Conservation (phyloP, 169 alveolate genomes). For the Ichthyophthirius multifiliis region DNA sequence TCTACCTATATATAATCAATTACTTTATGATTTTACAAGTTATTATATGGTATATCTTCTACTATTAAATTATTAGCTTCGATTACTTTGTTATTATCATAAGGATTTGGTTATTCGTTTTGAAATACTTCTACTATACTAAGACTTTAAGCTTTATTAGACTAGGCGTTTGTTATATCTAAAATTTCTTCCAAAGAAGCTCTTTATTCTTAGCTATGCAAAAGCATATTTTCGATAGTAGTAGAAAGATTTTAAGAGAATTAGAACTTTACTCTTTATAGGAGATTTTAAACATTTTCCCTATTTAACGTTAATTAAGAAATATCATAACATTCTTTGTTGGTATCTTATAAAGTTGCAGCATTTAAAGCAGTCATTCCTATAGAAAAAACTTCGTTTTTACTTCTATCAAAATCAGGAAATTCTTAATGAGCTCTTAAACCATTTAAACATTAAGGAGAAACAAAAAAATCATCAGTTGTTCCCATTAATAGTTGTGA, state of each 20-base stretch:
- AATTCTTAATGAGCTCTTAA: not conserved
- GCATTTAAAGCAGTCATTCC: constrained; percentile 14
- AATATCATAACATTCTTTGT: not conserved
- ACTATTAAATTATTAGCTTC: no score
- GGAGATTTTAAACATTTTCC: not conserved
- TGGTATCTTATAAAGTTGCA: not conserved
- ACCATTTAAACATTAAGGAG: not conserved
- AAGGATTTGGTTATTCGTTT: no score
- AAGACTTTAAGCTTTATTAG: no score
- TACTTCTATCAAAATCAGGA: not conserved
- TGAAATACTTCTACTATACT: no score
- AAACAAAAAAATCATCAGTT: not conserved
- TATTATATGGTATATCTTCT: no score
- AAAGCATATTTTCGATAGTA: not conserved
- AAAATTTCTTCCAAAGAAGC: not conserved
- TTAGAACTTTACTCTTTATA: not conserved
- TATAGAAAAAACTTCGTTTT: not conserved
- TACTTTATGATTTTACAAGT: no score
- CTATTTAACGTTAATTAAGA: not conserved
- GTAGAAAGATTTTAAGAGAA: not conserved
- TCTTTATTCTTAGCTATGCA: not conserved
- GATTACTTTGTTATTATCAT: no score
- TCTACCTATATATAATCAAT: no score
- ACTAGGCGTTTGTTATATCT: no score
- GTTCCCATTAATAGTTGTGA: not conserved